Base-by-base conservation (phyloP, 176 grass and related monocot genomes). In the Musa troglodytarum region DNA sequence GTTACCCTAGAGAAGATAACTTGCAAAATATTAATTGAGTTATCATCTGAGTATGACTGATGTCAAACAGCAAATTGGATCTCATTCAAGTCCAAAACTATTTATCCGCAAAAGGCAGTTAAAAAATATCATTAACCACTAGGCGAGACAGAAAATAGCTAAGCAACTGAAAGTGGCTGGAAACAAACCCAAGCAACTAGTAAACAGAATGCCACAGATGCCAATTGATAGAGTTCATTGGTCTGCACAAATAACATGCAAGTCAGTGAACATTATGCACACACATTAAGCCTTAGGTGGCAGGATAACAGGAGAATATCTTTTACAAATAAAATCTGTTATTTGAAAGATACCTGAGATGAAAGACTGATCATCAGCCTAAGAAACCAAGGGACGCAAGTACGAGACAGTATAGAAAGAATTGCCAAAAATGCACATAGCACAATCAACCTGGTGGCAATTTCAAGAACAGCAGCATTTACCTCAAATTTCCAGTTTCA, bases 281-380 rank as follows among this genome's bases (percentile, higher is more conserved):
- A 9, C 50, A 53, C 63, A 50, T 73, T 72, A 69, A 63, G 24
- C 54, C 9, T 58, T 68, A 23, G 29, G 29, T 29, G 53, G 15
- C 23, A 64, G 71, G 54, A 43, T 21, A 68, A 68, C 22, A 52
- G 43, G 73, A 34, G 50, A 77, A 68, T 7, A 63, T 61, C 16
- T 53, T 71, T 52, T 50, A 20, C 10, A 51, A 50, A 71, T 52
- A 71, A 51, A 10, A n/a, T 50, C 7, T 19, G 16, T 6, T 20
- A 49, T 25, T 51, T 70, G 68, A 74, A 81, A 16, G 77, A 74
- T 85, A 92, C 96, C 90, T 99, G 96, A 53, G 88, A 89, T 1
- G 96, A 99, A 86, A 99, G 96, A 82, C 91, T 94, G 82, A 86
- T 92, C 96, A 95, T 99, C 86, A 99, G 83, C 79, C 88, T 99